Evolutionary conservation across 306 rosid genomes (phyloP).

Genomic region (Sindora glabra): DNA sequence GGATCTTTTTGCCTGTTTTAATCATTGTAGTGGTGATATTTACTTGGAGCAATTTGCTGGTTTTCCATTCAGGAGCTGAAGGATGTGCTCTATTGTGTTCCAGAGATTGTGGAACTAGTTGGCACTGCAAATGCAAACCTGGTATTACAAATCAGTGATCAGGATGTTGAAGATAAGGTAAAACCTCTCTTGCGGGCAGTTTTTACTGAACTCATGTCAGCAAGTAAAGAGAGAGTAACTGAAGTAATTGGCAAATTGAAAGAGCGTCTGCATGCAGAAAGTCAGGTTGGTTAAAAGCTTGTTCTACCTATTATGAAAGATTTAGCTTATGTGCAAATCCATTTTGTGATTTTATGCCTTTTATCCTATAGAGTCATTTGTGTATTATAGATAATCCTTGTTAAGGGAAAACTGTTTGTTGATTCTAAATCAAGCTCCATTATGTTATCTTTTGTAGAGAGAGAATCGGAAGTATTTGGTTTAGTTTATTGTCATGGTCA

Average conservation of each 20-base stretch:
- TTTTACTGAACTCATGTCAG: constrained; percentile 82
- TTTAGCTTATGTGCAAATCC: background rate
- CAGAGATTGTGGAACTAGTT: constrained; percentile 68
- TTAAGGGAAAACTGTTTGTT: background rate
- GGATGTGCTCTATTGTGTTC: constrained; percentile 56
- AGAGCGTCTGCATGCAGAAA: constrained; percentile 55
- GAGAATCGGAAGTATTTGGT: no score
- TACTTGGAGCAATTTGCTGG: constrained; percentile 2
- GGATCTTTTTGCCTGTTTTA: no score
- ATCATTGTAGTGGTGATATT: no score
- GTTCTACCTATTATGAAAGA: background rate
- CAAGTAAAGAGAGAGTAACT: constrained; percentile 44
- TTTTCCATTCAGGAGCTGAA: constrained; percentile 70
- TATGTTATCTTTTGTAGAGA: background rate
- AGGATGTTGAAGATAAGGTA: constrained; percentile 43
- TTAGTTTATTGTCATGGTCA: no score
- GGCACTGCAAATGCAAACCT: constrained; percentile 49
- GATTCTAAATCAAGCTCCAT: background rate
- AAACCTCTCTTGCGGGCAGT: constrained; percentile 47
- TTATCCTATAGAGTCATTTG: background rate
- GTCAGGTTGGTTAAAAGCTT: constrained; percentile 40
- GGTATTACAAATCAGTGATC: constrained; percentile 34
- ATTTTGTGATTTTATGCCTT: background rate
- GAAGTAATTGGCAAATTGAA: constrained; percentile 46
- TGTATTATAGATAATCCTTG: background rate